A percentile compares a stretch with the other conserved stretches of the same genome.
Conservation (phyloP, 2,329 filamentous ascomycete species). For the Xylogone sp. region DNA sequence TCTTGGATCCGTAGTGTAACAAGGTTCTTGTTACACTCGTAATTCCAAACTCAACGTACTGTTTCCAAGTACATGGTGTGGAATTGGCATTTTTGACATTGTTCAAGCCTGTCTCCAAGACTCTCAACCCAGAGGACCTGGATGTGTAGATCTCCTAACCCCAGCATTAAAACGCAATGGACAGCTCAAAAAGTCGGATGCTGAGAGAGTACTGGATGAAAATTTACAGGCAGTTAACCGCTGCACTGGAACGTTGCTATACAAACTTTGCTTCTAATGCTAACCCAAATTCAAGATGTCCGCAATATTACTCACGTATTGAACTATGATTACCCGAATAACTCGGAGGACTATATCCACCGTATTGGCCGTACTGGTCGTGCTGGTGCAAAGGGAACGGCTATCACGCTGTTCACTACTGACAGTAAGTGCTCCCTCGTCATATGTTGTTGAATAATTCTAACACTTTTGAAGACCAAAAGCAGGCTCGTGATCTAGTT, state of each 20-base stretch:
- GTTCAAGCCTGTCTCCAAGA: slow-evolving; percentile 75
- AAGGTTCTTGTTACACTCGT: slow-evolving; percentile 66
- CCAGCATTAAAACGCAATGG: slow-evolving; percentile 43
- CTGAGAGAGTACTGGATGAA: slow-evolving; percentile 35
- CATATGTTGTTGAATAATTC: slow-evolving; percentile 12
- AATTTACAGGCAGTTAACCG: slow-evolving; percentile 30
- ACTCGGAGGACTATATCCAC: slow-evolving; percentile 97
- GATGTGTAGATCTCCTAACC: slow-evolving; percentile 50
- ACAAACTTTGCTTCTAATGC: slow-evolving; percentile 58
- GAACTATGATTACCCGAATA: slow-evolving; percentile 99
- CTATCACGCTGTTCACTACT: slow-evolving; percentile 98
- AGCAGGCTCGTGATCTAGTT: slow-evolving; percentile 96
- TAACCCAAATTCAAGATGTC: slow-evolving; percentile 93
- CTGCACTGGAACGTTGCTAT: slow-evolving; percentile 60
- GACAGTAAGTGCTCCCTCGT: slow-evolving; percentile 72
- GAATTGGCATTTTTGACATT: slow-evolving; percentile 74
- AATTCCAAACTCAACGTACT: slow-evolving; percentile 70
- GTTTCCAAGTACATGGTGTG: slow-evolving; percentile 67
- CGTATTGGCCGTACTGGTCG: slow-evolving; percentile 94
- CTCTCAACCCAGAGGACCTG: slow-evolving; percentile 54
- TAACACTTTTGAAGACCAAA: slow-evolving; percentile 58
- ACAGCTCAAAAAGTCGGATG: slow-evolving; percentile 28
- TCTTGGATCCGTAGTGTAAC: slow-evolving; percentile 82
- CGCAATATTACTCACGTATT: slow-evolving; percentile 99
- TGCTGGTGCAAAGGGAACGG: slow-evolving; percentile 90